These are phyloP conservation scores for Neurospora sp. DNA, from an alignment of 495 filamentous ascomycete genomes.

Conservation along the genomic window DNA sequence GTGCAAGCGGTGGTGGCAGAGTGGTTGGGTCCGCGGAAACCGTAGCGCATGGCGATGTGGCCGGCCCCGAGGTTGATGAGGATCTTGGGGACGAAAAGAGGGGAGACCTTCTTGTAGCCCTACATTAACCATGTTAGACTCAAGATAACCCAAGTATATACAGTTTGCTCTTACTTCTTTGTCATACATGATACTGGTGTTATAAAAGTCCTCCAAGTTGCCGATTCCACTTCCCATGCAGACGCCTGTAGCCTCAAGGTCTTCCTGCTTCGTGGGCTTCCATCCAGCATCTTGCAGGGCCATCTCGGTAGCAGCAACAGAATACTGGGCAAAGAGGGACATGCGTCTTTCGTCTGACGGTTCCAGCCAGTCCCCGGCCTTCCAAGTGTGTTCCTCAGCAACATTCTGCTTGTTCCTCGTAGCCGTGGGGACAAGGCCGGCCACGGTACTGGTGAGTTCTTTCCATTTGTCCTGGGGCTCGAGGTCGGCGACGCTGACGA, in stretches of 20 bases:
- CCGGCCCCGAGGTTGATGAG: constrained; percentile 92
- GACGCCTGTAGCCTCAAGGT: constrained; percentile 70
- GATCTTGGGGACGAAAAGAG: constrained; percentile 83
- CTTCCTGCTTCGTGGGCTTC: constrained; percentile 50
- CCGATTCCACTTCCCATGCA: constrained; percentile 96
- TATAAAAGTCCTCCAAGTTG: constrained; percentile 80
- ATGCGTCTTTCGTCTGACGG: constrained; percentile 67
- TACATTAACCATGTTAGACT: constrained; percentile 18
- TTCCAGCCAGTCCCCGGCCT: constrained; percentile 65
- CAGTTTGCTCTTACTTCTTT: constrained; percentile 46
- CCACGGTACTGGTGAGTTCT: constrained; percentile 71
- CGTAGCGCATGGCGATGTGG: constrained; percentile 86
- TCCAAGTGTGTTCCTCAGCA: constrained; percentile 43
- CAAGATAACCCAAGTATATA: background rate
- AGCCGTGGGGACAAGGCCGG: constrained; percentile 59
- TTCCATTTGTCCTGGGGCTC: constrained; percentile 44
- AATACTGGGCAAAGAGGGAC: constrained; percentile 89
- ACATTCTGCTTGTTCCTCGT: background rate
- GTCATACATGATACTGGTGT: constrained; percentile 67
- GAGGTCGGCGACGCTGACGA: constrained; percentile 55
- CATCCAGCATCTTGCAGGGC: constrained; percentile 77
- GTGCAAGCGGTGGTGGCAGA: constrained; percentile 90
- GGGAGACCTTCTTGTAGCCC: constrained; percentile 88
- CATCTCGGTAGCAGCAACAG: constrained; percentile 77
- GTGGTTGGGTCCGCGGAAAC: constrained; percentile 87